These are phyloP conservation scores for Inonotus obliquus DNA, from an alignment of 1,284 basidiomycete genomes.

Conservation along the genomic window DNA sequence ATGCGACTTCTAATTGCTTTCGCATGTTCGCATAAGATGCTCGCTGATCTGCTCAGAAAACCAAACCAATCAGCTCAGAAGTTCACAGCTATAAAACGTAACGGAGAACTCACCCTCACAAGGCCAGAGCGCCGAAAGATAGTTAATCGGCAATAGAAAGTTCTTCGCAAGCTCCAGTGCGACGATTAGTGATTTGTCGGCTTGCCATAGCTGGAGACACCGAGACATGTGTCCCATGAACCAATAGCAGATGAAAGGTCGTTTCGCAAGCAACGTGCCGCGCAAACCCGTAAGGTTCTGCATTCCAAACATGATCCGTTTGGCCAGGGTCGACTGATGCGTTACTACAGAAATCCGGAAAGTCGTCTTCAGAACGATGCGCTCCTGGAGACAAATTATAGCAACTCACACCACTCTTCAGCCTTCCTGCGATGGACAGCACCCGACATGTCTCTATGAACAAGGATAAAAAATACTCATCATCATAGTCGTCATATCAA, in stretches of 20 bases:
- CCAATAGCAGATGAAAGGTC: conserved; percentile 73
- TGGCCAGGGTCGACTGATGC: conserved; percentile 58
- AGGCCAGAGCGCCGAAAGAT: conserved; percentile 63
- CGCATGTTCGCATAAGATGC: conserved; percentile 6
- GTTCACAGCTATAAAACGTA: neutral
- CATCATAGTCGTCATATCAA: neutral
- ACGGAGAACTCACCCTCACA: conserved; percentile 46
- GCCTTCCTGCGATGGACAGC: conserved; percentile 59
- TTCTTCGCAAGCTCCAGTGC: conserved; percentile 64
- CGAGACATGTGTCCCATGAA: conserved; percentile 65
- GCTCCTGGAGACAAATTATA: neutral
- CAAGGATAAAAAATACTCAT: neutral
- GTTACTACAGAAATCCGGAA: conserved; percentile 38
- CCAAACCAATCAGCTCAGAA: neutral
- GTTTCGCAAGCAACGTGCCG: conserved; percentile 44
- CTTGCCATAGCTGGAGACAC: conserved; percentile 53
- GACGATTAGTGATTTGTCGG: conserved; percentile 52
- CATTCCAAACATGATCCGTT: conserved; percentile 54
- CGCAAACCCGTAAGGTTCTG: conserved; percentile 59
- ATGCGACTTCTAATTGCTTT: conserved; percentile 7
- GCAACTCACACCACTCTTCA: conserved; percentile 65
- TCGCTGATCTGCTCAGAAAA: conserved; percentile 11
- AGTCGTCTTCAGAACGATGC: conserved; percentile 7
- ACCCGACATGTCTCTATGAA: conserved; percentile 40
- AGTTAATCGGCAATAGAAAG: conserved; percentile 58